Evolutionary conservation across 371 early-diverging fungal species (phyloP).

Genomic region (Blakeslea trispora): DNA sequence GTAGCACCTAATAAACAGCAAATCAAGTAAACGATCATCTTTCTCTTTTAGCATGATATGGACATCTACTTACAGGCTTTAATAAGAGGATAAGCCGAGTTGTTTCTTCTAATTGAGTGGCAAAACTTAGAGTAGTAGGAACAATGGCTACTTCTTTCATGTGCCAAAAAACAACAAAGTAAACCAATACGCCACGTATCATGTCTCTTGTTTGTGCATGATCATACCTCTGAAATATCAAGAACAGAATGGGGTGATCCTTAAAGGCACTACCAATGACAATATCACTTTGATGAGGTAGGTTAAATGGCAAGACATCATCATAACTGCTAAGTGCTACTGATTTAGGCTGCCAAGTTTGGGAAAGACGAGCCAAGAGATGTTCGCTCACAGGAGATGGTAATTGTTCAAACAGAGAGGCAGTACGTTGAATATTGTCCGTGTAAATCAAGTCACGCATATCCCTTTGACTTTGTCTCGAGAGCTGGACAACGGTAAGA

Average conservation of each 20-base stretch:
- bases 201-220: slow-evolving; percentile 23
- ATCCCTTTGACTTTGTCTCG: slow-evolving; percentile 21
- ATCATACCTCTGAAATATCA: slow-evolving; percentile 38
- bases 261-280: slow-evolving; percentile 47
- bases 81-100: slow-evolving; percentile 25
- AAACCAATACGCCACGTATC: slow-evolving; percentile 40
- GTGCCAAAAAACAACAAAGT: slow-evolving; percentile 53
- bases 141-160: slow-evolving; percentile 39
- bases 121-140: slow-evolving; percentile 33
- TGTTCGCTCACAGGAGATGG: slow-evolving; percentile 19
- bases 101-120: slow-evolving; percentile 48
- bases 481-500: slow-evolving; percentile 23
- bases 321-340: slow-evolving; percentile 38
- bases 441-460: slow-evolving; percentile 36
- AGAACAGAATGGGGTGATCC: slow-evolving; percentile 46
- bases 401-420: slow-evolving; percentile 33
- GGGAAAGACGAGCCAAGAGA: slow-evolving; percentile 24
- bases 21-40: not conserved
- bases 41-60: too few species aligned
- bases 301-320: slow-evolving; percentile 38
- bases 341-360: slow-evolving; percentile 34
- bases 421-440: slow-evolving; percentile 44
- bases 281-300: slow-evolving; percentile 43
- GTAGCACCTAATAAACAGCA: slow-evolving; percentile 20
- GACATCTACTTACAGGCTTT: slow-evolving; percentile 30